These are phyloP conservation scores for Populus pruinosa DNA, from an alignment of 345 rosid species.

Conservation along the genomic window DNA sequence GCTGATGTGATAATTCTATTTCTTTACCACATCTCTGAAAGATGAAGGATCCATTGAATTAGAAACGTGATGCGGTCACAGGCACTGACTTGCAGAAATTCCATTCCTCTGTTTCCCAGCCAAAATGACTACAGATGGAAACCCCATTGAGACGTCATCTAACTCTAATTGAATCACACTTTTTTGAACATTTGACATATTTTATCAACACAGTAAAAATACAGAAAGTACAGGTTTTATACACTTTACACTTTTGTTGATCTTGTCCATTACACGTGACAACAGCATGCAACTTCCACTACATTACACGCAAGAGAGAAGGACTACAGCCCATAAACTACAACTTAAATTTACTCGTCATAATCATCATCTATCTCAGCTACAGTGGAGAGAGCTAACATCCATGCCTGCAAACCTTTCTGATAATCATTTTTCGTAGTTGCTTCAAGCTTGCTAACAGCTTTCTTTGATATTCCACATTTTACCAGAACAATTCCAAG, in stretches of 20 bases:
- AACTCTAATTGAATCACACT: neutral
- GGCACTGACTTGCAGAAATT: neutral
- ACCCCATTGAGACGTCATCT: neutral
- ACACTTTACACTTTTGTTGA: neutral
- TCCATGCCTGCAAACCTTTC: conserved; percentile 55
- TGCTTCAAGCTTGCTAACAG: conserved; percentile 50
- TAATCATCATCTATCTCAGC: conserved; percentile 32
- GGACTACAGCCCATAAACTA: neutral
- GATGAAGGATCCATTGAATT: neutral
- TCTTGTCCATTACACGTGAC: neutral
- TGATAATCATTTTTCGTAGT: conserved; percentile 42
- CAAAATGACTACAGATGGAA: too few relatives aligned
- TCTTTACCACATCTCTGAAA: neutral
- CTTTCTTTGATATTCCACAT: conserved; percentile 64
- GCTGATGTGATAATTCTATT: neutral
- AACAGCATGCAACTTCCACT: neutral
- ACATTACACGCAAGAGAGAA: neutral
- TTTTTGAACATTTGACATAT: neutral
- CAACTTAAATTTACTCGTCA: conserved; percentile 5
- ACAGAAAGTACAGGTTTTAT: too few relatives aligned
- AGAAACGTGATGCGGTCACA: neutral
- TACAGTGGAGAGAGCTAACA: conserved; percentile 50
- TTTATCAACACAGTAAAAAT: too few relatives aligned
- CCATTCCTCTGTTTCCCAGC: neutral
- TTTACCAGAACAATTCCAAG: conserved; percentile 57